These are phyloP conservation scores for Coffea humblotiana DNA, from an alignment of 305 asterid species.

Conservation along the genomic window DNA sequence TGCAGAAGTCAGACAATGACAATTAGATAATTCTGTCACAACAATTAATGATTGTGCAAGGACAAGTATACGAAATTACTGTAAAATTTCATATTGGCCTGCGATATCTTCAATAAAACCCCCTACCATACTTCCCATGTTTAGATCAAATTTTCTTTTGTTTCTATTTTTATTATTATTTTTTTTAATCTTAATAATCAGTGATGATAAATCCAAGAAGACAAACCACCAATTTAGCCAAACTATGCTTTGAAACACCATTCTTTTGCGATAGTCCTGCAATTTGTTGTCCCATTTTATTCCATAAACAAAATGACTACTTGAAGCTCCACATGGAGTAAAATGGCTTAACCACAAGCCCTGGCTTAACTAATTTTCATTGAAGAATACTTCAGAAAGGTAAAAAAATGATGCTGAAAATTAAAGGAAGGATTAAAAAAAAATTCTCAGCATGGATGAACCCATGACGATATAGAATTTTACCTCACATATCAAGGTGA, in stretches of 20 bases:
- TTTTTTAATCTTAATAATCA: not conserved
- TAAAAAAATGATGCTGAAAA: not conserved
- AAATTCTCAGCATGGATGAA: not conserved
- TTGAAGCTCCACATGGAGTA: not conserved
- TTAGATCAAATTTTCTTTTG: no score
- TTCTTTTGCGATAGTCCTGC: not conserved
- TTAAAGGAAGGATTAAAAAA: not conserved
- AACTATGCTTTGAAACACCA: not conserved
- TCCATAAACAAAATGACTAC: not conserved
- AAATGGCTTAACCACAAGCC: not conserved
- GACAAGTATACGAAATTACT: no score
- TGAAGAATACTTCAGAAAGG: not conserved
- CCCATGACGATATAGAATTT: not conserved
- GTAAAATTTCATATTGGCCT: no score
- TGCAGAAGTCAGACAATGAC: no score
- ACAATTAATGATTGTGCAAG: no score
- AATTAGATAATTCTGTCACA: no score
- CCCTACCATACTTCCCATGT: no score
- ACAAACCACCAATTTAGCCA: not conserved
- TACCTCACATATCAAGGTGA: slow-evolving; percentile 93
- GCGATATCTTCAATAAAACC: not conserved
- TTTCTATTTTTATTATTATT: no score
- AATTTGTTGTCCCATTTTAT: not conserved
- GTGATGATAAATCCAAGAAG: not conserved
- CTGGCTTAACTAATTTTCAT: not conserved